phyloP scores from a whole-genome alignment of 495 filamentous ascomycete genomes.

The Tuber brumale region DNA sequence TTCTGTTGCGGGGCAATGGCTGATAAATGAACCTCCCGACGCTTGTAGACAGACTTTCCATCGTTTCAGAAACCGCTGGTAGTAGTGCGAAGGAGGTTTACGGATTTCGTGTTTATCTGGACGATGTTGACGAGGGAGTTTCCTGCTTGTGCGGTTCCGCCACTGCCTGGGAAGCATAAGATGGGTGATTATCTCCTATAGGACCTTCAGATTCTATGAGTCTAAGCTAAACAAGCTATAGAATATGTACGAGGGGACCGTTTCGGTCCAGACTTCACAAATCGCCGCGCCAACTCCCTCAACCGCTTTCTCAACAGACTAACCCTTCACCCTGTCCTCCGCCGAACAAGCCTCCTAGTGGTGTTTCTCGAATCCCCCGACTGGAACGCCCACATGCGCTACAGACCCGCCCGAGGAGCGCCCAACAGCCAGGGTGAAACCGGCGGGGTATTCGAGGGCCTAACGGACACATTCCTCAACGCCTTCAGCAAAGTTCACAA shows the following conservation, averaged over 20 bases:
- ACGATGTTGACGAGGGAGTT: constrained; percentile 81
- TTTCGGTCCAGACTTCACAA: constrained; percentile 91
- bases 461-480: constrained; percentile 95
- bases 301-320: constrained; percentile 85
- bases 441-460: constrained; percentile 77
- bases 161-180: constrained; percentile 95
- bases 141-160: constrained; percentile 84
- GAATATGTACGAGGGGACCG: constrained; percentile 93
- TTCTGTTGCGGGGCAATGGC: constrained; percentile 1
- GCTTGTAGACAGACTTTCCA: constrained; percentile 75
- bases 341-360: constrained; percentile 71
- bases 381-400: constrained; percentile 93
- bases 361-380: constrained; percentile 86
- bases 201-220: constrained; percentile 15
- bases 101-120: constrained; percentile 95
- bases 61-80: constrained; percentile 76
- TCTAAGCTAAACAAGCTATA: constrained; percentile 23
- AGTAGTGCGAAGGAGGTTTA: constrained; percentile 79
- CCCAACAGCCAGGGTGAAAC: constrained; percentile 42
- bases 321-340: constrained; percentile 79
- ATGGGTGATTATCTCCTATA: constrained; percentile 51
- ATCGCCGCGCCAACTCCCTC: constrained; percentile 78
- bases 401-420: constrained; percentile 56
- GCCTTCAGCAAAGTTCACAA: constrained; percentile 95
- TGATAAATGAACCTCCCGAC: constrained; percentile 8